phyloP scores from a whole-genome alignment of 2,329 filamentous ascomycete genomes.

The Kalaharituber pfeilii region DNA sequence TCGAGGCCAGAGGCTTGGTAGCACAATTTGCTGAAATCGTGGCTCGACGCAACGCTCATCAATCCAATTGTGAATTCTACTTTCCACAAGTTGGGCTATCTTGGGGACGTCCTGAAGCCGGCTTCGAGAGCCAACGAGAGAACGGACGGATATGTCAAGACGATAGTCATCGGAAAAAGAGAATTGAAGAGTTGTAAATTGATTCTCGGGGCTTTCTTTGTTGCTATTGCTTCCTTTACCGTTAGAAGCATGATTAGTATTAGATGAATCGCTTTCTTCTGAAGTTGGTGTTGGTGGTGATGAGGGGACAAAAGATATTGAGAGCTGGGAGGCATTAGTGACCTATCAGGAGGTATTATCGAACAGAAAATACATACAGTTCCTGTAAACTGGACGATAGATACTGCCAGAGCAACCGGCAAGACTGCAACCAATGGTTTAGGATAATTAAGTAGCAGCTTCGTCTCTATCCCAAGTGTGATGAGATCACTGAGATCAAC shows the following conservation, averaged over 20 bases:
- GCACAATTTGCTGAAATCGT: constrained; percentile 67
- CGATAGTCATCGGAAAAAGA: constrained; percentile 83
- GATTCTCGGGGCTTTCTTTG: no score
- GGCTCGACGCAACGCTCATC: constrained; percentile 75
- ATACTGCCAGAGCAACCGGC: constrained; percentile 80
- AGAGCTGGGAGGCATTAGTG: constrained; percentile 34
- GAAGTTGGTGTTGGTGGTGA: constrained; percentile 24
- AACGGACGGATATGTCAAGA: constrained; percentile 64
- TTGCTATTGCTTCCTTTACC: constrained; percentile 23
- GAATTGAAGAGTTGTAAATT: constrained; percentile 72
- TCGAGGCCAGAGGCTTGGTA: constrained; percentile 66
- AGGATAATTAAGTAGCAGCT: constrained; percentile 83
- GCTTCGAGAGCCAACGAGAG: constrained; percentile 61
- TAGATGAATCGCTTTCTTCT: constrained; percentile 14
- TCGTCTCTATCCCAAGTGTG: constrained; percentile 85
- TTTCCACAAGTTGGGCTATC: constrained; percentile 68
- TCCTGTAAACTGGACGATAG: constrained; percentile 83
- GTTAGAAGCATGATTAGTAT: neutral
- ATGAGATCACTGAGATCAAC: constrained; percentile 93
- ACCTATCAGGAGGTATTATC: neutral
- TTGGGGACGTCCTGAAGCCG: constrained; percentile 73
- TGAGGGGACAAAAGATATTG: constrained; percentile 58
- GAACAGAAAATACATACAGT: constrained; percentile 35
- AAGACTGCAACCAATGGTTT: constrained; percentile 75
- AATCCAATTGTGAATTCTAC: constrained; percentile 68